Conservation (phyloP, 148 eudicot genomes). For the Camellia granthamiana region DNA sequence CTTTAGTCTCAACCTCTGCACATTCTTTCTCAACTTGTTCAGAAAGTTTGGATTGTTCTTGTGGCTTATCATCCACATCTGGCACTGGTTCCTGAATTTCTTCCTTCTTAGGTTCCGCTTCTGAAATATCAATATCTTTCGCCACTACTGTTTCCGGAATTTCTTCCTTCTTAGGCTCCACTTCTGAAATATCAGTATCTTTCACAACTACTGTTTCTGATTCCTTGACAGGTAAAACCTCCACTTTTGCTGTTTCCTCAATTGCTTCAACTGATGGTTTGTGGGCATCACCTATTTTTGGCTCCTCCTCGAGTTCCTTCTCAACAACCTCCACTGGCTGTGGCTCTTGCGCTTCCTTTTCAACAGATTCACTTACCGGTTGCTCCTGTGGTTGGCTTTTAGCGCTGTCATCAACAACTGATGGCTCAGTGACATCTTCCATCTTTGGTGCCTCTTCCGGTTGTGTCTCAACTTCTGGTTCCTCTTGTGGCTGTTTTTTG, state of each 20-base stretch:
- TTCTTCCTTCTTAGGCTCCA: slow-evolving; percentile 18
- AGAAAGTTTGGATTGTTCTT: slow-evolving; percentile 16
- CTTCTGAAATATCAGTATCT: slow-evolving; percentile 13
- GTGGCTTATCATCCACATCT: slow-evolving; percentile 14
- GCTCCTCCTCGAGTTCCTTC: slow-evolving; percentile 24
- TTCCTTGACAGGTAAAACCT: slow-evolving; percentile 17
- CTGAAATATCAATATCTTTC: slow-evolving; percentile 18
- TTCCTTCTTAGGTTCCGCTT: slow-evolving; percentile 22
- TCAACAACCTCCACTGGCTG: slow-evolving; percentile 23
- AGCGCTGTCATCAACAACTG: not conserved
- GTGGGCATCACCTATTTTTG: slow-evolving; percentile 10
- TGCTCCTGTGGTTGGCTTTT: slow-evolving; percentile 25
- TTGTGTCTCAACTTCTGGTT: not conserved
- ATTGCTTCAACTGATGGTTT: slow-evolving; percentile 24
- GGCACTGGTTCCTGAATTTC: slow-evolving; percentile 12
- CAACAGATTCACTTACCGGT: not conserved
- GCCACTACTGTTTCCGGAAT: slow-evolving; percentile 6
- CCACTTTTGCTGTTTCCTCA: slow-evolving; percentile 20
- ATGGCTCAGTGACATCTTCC: slow-evolving; percentile 1
- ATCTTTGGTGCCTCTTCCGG: slow-evolving; percentile 16
- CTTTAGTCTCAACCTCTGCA: slow-evolving; percentile 5
- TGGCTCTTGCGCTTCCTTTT: not conserved
- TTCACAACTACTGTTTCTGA: slow-evolving; percentile 11
- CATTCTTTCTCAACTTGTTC: slow-evolving; percentile 24
- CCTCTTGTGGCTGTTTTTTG: not conserved